These are phyloP conservation scores for Vitis hybrid DNA, from an alignment of 177 flowering plant genomes.

Conservation along the genomic window DNA sequence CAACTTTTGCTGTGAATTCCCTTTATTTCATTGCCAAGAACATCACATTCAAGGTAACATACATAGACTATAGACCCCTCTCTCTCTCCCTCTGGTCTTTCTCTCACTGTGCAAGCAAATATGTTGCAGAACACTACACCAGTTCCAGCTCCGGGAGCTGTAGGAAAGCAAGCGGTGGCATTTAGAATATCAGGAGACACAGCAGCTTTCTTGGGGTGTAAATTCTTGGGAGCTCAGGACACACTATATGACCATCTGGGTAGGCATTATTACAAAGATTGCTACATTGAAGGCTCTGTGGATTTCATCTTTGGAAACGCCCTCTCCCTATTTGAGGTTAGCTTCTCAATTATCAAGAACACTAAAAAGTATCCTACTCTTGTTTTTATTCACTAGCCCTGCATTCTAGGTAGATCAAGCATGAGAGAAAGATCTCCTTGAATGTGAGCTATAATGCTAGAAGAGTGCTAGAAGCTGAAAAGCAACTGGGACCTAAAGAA, in stretches of 20 bases:
- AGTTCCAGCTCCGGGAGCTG: constrained; percentile 77
- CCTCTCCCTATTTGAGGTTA: constrained; percentile 89
- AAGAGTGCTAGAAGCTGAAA: too few relatives aligned
- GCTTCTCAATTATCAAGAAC: neutral
- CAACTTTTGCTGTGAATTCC: constrained; percentile 91
- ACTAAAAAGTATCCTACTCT: too few relatives aligned
- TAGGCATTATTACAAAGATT: constrained; percentile 94
- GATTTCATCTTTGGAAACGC: constrained; percentile 96
- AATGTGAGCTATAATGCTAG: too few relatives aligned
- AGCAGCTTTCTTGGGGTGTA: constrained; percentile 82
- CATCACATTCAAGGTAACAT: constrained; percentile 85
- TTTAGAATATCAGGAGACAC: constrained; percentile 92
- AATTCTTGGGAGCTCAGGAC: constrained; percentile 91
- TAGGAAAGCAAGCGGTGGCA: constrained; percentile 94
- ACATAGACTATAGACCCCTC: neutral
- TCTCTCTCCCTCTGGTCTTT: constrained; percentile 1
- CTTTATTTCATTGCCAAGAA: constrained; percentile 91
- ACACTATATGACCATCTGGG: constrained; percentile 94
- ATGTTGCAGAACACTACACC: constrained; percentile 83
- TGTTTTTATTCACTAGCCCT: too few relatives aligned
- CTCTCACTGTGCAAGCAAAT: neutral
- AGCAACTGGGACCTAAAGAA: too few relatives aligned
- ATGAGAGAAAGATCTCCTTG: too few relatives aligned
- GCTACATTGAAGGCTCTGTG: constrained; percentile 95
- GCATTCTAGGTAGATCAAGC: too few relatives aligned